phyloP scores from a whole-genome alignment of 345 rosid genomes.

The Isatis tinctoria region DNA sequence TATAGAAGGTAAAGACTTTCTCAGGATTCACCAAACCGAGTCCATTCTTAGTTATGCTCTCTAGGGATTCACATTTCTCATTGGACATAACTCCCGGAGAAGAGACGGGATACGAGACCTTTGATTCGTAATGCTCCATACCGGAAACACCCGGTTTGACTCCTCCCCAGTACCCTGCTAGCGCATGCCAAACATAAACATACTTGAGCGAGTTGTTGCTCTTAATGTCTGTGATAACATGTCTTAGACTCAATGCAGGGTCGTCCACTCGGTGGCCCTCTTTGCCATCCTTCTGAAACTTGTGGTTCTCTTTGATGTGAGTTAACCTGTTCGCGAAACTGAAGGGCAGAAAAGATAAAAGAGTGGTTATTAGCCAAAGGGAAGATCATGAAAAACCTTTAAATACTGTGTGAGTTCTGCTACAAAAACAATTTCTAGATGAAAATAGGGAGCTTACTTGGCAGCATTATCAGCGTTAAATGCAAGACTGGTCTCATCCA shows the following conservation, averaged over 20 bases:
- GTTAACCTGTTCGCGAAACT: neutral
- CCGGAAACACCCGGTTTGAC: neutral
- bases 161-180: neutral
- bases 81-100: neutral
- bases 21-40: neutral
- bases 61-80: neutral
- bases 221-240: conserved; percentile 3
- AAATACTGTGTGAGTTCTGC: too few species aligned
- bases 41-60: neutral
- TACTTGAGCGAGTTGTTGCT: neutral
- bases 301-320: neutral
- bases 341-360: neutral
- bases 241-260: neutral
- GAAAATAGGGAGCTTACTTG: neutral
- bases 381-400: too few species aligned
- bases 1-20: neutral
- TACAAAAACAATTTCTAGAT: neutral
- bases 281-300: neutral
- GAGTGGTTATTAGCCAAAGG: neutral
- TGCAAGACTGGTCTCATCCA: neutral
- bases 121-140: neutral
- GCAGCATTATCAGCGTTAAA: neutral
- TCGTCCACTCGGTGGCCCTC: conserved; percentile 1
- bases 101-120: neutral
- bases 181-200: neutral